Conservation (phyloP, 345 rosid genomes). For the Moringa oleifera region DNA sequence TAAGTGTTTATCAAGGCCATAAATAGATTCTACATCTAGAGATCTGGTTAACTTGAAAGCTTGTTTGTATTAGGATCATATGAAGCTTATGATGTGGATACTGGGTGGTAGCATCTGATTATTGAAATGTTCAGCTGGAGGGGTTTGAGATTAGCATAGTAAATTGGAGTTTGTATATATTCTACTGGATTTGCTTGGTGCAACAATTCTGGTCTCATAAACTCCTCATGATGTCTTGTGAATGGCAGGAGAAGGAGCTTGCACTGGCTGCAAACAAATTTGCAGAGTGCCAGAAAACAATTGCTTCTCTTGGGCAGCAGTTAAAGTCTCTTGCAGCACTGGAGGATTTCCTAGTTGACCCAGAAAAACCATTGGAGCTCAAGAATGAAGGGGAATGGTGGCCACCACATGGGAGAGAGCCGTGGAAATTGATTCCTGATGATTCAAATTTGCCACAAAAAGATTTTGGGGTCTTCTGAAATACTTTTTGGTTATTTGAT, state of each 20-base stretch:
- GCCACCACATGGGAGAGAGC: neutral
- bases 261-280: constrained; percentile 58
- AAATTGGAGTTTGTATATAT: neutral
- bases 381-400: constrained; percentile 5
- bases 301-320: constrained; percentile 59
- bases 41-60: neutral
- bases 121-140: neutral
- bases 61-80: neutral
- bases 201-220: neutral
- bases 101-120: neutral
- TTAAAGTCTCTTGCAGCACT: constrained; percentile 56
- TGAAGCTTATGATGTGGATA: neutral
- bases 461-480: constrained; percentile 9
- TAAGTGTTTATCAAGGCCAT: neutral
- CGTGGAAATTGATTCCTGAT: constrained; percentile 9
- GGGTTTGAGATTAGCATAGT: neutral
- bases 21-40: neutral
- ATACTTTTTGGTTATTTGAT: constrained; percentile 5
- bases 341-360: constrained; percentile 50
- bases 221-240: neutral
- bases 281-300: constrained; percentile 87
- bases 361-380: constrained; percentile 22
- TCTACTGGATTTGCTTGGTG: neutral
- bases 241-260: constrained; percentile 63
- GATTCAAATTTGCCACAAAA: constrained; percentile 12